Conservation (phyloP, 2,329 filamentous ascomycete genomes). For the Aureobasidium lini region DNA sequence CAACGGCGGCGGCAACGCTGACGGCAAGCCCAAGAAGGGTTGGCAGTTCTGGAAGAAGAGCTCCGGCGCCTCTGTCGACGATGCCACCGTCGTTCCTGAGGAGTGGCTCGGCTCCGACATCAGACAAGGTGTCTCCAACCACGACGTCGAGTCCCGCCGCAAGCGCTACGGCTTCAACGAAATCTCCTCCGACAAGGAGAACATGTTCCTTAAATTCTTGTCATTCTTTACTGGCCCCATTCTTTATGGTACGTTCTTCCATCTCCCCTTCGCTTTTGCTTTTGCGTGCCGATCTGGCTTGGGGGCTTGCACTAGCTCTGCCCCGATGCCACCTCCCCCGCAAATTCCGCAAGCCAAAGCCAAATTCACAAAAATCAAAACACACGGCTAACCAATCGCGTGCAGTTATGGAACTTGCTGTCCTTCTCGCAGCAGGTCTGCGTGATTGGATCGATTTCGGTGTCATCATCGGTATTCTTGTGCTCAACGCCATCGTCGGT, state of each 20-base stretch:
- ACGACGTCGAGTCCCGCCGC: constrained; percentile 56
- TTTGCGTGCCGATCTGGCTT: constrained; percentile 4
- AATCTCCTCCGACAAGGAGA: constrained; percentile 65
- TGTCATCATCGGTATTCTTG: constrained; percentile 68
- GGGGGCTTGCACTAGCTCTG: constrained; percentile 6
- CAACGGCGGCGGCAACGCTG: constrained; percentile 30
- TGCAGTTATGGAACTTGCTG: constrained; percentile 68
- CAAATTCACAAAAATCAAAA: constrained; percentile 7
- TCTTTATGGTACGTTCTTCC: constrained; percentile 58
- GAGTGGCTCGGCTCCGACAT: constrained; percentile 65
- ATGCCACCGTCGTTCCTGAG: constrained; percentile 46
- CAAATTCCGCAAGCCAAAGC: constrained; percentile 12
- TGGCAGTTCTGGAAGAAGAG: constrained; percentile 49
- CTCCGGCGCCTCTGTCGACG: constrained; percentile 26
- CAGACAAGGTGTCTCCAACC: constrained; percentile 51
- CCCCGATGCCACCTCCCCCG: constrained; percentile 1
- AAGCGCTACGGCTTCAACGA: constrained; percentile 65
- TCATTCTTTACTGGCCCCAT: constrained; percentile 69
- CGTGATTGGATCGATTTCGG: constrained; percentile 70
- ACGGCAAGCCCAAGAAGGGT: constrained; percentile 46
- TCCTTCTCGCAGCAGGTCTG: constrained; percentile 65
- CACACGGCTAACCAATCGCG: constrained; percentile 15
- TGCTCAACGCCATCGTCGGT: constrained; percentile 68
- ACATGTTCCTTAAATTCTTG: constrained; percentile 66
- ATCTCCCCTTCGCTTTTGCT: constrained; percentile 3